These are phyloP conservation scores for Actinomortierella ambigua DNA, from an alignment of 371 early-diverging fungal species.

Conservation along the genomic window DNA sequence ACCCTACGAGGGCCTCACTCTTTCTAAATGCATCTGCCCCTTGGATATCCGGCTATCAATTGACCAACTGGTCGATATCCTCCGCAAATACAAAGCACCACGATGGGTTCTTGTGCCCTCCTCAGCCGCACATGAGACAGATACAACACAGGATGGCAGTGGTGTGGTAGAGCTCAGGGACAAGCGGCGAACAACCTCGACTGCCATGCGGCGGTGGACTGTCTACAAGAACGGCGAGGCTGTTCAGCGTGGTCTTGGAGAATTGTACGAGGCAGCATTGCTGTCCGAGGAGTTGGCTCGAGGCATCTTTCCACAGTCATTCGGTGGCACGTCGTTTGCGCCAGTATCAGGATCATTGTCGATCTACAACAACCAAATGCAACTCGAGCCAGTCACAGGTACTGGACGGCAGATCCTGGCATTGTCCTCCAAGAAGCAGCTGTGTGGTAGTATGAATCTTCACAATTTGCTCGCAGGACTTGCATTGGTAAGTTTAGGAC, in stretches of 20 bases:
- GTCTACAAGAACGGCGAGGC: constrained; percentile 30
- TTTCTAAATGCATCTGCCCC: constrained; percentile 24
- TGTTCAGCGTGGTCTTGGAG: constrained; percentile 38
- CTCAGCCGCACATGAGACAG: constrained; percentile 6
- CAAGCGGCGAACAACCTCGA: constrained; percentile 24
- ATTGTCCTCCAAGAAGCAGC: constrained; percentile 27
- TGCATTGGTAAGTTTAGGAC: constrained; percentile 9
- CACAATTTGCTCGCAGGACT: constrained; percentile 29
- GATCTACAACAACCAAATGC: constrained; percentile 46
- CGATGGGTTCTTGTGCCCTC: constrained; percentile 37
- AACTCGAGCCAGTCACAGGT: constrained; percentile 33
- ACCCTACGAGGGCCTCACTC: constrained; percentile 28
- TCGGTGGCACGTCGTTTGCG: constrained; percentile 33
- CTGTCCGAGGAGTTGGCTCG: constrained; percentile 44
- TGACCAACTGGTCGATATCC: constrained; percentile 38
- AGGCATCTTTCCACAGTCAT: constrained; percentile 36
- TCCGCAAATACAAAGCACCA: constrained; percentile 28
- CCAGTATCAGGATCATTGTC: constrained; percentile 41
- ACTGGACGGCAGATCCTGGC: constrained; percentile 35
- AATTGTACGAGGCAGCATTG: constrained; percentile 37
- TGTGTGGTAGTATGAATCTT: constrained; percentile 42
- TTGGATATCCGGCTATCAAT: constrained; percentile 37
- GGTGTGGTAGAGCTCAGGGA: constrained; percentile 23
- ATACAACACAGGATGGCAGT: constrained; percentile 8
- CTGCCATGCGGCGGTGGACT: constrained; percentile 25